phyloP scores from a whole-genome alignment of 306 rosid species.

The Castanea crenata region DNA sequence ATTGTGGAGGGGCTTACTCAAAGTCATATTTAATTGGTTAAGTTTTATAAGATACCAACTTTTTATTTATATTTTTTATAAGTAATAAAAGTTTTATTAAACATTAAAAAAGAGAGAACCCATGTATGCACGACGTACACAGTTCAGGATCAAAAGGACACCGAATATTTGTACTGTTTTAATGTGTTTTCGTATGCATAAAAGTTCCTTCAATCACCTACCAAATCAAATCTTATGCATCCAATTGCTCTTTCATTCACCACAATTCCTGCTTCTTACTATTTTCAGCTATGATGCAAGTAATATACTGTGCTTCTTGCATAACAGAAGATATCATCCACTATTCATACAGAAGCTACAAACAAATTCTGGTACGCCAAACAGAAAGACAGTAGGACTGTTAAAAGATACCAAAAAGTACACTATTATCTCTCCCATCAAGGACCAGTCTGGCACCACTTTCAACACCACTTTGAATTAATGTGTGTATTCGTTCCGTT shows the following conservation, averaged over 20 bases:
- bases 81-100: no score
- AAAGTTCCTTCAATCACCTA: neutral
- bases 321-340: neutral
- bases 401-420: slow-evolving; percentile 32
- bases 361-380: neutral
- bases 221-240: neutral
- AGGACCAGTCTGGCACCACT: slow-evolving; percentile 76
- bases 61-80: no score
- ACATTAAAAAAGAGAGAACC: no score
- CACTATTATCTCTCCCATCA: slow-evolving; percentile 84
- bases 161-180: neutral
- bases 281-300: neutral
- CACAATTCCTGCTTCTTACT: neutral
- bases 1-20: neutral
- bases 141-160: no score
- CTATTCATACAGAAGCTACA: neutral
- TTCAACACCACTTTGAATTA: slow-evolving; percentile 81
- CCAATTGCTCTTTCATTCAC: neutral
- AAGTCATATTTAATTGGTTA: neutral
- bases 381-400: neutral
- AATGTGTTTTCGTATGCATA: neutral
- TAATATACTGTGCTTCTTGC: neutral
- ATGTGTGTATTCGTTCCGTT: slow-evolving; percentile 72
- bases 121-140: no score
- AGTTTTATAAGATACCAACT: neutral